phyloP scores from a whole-genome alignment of 768 basidiomycete genomes.

The Boletus pseudopeckii region DNA sequence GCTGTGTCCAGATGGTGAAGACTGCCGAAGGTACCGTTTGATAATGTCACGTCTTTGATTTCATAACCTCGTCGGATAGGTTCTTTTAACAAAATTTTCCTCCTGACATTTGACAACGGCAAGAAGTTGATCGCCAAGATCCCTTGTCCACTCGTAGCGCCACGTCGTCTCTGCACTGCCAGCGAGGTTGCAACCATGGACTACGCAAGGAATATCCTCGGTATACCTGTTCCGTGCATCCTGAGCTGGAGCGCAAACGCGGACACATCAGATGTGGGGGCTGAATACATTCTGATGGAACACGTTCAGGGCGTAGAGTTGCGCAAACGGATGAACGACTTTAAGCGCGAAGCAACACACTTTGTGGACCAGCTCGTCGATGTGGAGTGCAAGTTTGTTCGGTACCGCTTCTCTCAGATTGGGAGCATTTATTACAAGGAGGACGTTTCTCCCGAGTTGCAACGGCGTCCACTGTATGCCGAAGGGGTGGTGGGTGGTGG shows the following conservation, averaged over 20 bases:
- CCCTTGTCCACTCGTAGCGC: slow-evolving; percentile 24
- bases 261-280: slow-evolving; percentile 22
- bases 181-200: slow-evolving; percentile 39
- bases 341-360: background rate
- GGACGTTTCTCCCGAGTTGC: slow-evolving; percentile 16
- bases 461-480: slow-evolving; percentile 11
- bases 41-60: too few relatives aligned
- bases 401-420: slow-evolving; percentile 27
- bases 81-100: slow-evolving; percentile 14
- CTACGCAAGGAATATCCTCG: slow-evolving; percentile 25
- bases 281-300: slow-evolving; percentile 38
- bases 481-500: slow-evolving; percentile 32
- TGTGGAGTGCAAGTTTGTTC: slow-evolving; percentile 20
- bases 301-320: slow-evolving; percentile 22
- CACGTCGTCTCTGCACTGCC: slow-evolving; percentile 29
- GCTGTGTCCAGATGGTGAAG: slow-evolving; percentile 18
- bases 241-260: slow-evolving; percentile 29
- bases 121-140: slow-evolving; percentile 15
- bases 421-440: slow-evolving; percentile 37
- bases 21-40: slow-evolving; percentile 6
- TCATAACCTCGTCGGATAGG: background rate
- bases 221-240: slow-evolving; percentile 29
- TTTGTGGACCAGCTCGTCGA: slow-evolving; percentile 19
- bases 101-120: slow-evolving; percentile 12
- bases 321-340: slow-evolving; percentile 12